A percentile compares a stretch with the other conserved stretches of the same genome.
Conservation (phyloP, 768 basidiomycete genomes). For the Boletus reticuloceps region DNA sequence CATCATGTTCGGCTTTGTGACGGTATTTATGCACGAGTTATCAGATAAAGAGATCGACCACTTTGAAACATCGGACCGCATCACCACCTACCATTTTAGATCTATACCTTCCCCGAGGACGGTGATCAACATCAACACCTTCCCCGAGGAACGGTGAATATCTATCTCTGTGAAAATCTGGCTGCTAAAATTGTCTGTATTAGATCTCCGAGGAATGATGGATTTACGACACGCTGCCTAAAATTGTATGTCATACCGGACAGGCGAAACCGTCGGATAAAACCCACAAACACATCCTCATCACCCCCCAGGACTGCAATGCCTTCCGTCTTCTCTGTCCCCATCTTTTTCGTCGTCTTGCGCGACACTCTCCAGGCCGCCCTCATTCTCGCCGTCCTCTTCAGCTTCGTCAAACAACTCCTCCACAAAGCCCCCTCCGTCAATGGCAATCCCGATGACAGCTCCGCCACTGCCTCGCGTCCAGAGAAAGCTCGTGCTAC, state of each 20-base stretch:
- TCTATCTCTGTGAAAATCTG: no score
- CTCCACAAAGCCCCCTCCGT: slow-evolving; percentile 35
- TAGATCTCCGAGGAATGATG: no score
- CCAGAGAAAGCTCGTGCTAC: slow-evolving; percentile 58
- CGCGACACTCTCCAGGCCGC: slow-evolving; percentile 91
- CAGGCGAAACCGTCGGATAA: not conserved
- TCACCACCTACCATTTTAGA: no score
- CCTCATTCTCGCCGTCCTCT: slow-evolving; percentile 89
- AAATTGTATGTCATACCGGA: not conserved
- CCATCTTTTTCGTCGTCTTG: slow-evolving; percentile 97
- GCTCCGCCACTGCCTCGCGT: slow-evolving; percentile 39
- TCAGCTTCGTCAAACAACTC: slow-evolving; percentile 88
- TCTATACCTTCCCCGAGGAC: no score
- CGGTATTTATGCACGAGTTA: no score
- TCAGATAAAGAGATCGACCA: no score
- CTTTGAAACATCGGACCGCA: not conserved
- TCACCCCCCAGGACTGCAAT: not conserved
- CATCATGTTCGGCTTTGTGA: no score
- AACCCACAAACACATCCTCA: not conserved
- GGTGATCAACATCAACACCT: no score
- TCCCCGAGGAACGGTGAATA: no score
- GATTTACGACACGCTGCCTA: no score
- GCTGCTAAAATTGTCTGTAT: no score
- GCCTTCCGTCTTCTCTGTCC: slow-evolving; percentile 69
- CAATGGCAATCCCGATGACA: no score